These are phyloP conservation scores for Candida endomychidarum DNA, from an alignment of 805 yeast species.

Conservation along the genomic window DNA sequence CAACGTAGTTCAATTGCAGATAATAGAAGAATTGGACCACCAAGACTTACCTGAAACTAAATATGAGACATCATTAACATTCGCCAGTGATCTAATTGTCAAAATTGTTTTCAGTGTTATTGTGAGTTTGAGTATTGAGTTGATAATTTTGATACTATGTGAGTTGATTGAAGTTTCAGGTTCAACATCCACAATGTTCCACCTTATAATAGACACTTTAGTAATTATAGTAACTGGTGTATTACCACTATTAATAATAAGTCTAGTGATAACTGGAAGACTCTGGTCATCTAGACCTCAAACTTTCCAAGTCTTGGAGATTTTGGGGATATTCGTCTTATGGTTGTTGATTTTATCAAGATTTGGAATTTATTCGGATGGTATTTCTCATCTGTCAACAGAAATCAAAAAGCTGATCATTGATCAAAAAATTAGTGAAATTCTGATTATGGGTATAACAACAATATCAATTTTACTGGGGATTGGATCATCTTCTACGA, in stretches of 20 bases:
- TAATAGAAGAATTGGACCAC: constrained; percentile 15
- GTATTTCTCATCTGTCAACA: constrained; percentile 13
- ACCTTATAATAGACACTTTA: constrained; percentile 36
- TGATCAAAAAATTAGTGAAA: constrained; percentile 45
- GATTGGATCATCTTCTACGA: constrained; percentile 50
- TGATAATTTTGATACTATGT: constrained; percentile 36
- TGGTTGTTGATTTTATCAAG: constrained; percentile 38
- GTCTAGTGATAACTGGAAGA: constrained; percentile 21
- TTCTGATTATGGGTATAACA: constrained; percentile 50
- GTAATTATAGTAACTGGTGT: constrained; percentile 40
- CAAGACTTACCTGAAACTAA: constrained; percentile 10
- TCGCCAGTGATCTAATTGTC: neutral
- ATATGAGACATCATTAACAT: constrained; percentile 12
- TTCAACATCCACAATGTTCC: constrained; percentile 31
- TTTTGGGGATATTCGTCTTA: constrained; percentile 7
- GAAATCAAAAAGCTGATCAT: constrained; percentile 14
- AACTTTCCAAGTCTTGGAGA: neutral
- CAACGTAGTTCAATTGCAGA: constrained; percentile 1
- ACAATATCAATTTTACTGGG: constrained; percentile 52
- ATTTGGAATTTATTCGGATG: constrained; percentile 25
- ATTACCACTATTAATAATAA: constrained; percentile 44
- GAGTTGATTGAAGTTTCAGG: constrained; percentile 23
- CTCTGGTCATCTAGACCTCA: neutral
- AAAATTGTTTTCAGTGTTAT: constrained; percentile 27
- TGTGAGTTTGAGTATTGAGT: constrained; percentile 30